Evolutionary conservation across 2,329 filamentous ascomycete genomes (phyloP), one percentile per base, ranked within the genome.

Genomic region (Leptographium procerum): DNA sequence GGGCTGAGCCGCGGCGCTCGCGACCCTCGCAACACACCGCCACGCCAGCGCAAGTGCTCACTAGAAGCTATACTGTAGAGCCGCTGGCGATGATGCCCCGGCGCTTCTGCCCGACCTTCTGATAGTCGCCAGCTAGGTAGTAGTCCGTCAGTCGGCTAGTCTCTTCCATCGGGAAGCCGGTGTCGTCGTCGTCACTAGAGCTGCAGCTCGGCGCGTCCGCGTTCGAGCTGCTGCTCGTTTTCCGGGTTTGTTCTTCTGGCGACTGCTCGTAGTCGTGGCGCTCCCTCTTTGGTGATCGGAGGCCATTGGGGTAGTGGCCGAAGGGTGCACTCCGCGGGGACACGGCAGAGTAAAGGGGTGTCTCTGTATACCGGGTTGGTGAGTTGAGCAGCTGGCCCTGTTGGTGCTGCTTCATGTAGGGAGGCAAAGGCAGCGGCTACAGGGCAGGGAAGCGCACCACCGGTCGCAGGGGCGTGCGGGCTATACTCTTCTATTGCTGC

Each of bases 21-120:
- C 2, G 80, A 82, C 6, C 75, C 74, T n/a, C 80, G 75, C 4
- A 75, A 73, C 10, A 69, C 68, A 8, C 72, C 67, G 9, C 81
- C 78, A 13, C 78, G 75, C 56, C 79, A 76, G 59, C 78, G 75
- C 48, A 75, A 64, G 59, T 74, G 64, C 43, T 80, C 79, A 52
- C 70, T 71, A 31, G 74, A 72, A 31, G 70, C 60, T 33, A 74
- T 66, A 19, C 66, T 69, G 59, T 72, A 71, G 8, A 62, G 56
- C 14, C 0, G 75, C 76, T 1, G 80, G 80, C 31, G 80, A 83
- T 0, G 78, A 79, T 2, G 80, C 80, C 45, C n/a, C 80, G 73
- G 52, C 81, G 75, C 69, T 84, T 84, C 61, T 76, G 76, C 7
- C 79, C 78, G 10, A 69, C 66, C 2, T 73, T 67, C 50, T 77